phyloP scores from a whole-genome alignment of 225 moss, liverwort and hornwort genomes.

The Thuidium tamariscinum region DNA sequence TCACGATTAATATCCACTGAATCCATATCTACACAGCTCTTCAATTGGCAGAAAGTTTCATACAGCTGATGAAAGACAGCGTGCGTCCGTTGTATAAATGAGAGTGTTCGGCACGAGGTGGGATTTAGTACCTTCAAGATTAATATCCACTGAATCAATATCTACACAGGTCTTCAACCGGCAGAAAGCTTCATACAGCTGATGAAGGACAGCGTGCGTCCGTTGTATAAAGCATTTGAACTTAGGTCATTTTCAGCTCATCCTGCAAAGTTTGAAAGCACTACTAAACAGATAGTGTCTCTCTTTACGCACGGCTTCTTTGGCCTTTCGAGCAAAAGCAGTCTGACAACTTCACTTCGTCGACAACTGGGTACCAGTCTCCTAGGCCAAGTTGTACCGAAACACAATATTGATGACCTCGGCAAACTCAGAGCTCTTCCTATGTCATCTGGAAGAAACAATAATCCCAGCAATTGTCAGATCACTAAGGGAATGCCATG shows the following conservation, averaged over 20 bases:
- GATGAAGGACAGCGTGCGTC: neutral
- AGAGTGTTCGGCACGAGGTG: neutral
- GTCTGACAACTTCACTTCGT: neutral
- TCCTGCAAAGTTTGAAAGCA: neutral
- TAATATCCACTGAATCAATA: neutral
- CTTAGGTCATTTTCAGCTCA: neutral
- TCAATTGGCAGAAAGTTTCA: neutral
- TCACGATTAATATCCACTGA: neutral
- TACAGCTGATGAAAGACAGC: neutral
- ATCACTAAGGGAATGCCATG: neutral
- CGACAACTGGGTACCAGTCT: neutral
- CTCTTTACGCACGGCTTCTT: neutral
- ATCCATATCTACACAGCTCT: neutral
- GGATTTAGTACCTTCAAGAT: neutral
- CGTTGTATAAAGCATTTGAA: neutral
- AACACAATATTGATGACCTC: neutral
- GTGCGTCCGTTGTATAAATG: neutral
- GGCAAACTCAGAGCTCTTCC: neutral
- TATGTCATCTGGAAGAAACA: neutral
- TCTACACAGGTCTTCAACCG: neutral
- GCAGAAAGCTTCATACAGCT: neutral
- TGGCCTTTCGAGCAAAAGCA: neutral
- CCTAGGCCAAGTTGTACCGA: neutral
- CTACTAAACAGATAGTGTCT: neutral
- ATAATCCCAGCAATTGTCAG: neutral